Conservation (phyloP, 345 rosid genomes). For the Salix brachista region DNA sequence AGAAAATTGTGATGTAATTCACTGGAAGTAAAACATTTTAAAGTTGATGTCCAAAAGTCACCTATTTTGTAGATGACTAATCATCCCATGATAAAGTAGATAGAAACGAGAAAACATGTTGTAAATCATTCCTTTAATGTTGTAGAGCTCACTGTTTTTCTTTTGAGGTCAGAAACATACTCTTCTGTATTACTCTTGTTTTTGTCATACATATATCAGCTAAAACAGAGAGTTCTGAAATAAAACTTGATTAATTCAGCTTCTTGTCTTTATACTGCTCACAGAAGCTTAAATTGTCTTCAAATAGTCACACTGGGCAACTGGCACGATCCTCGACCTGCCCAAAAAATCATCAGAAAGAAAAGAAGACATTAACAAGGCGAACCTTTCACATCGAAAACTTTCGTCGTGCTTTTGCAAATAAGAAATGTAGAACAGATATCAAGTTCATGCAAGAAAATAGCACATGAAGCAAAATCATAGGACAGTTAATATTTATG, state of each 20-base stretch:
- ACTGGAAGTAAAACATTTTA: neutral
- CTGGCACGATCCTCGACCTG: slow-evolving; percentile 43
- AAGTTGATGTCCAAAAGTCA: neutral
- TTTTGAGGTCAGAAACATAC: neutral
- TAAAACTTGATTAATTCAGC: neutral
- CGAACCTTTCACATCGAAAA: neutral
- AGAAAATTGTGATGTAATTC: neutral
- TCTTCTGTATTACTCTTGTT: neutral
- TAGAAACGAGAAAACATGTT: neutral
- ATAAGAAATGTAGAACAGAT: neutral
- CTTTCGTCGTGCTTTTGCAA: neutral
- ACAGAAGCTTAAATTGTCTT: slow-evolving; percentile 8
- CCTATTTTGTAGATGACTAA: neutral
- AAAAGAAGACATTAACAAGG: neutral
- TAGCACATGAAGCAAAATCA: neutral
- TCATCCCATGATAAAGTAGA: neutral
- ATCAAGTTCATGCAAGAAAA: neutral
- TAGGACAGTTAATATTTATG: neutral
- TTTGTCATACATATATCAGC: neutral
- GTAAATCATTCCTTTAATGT: neutral
- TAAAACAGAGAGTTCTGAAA: neutral
- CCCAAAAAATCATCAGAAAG: neutral
- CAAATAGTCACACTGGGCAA: slow-evolving; percentile 46
- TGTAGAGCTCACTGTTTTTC: neutral
- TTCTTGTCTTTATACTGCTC: neutral